Evolutionary conservation across 768 basidiomycete genomes (phyloP).

Genomic region (Hysterangium stoloniferum): DNA sequence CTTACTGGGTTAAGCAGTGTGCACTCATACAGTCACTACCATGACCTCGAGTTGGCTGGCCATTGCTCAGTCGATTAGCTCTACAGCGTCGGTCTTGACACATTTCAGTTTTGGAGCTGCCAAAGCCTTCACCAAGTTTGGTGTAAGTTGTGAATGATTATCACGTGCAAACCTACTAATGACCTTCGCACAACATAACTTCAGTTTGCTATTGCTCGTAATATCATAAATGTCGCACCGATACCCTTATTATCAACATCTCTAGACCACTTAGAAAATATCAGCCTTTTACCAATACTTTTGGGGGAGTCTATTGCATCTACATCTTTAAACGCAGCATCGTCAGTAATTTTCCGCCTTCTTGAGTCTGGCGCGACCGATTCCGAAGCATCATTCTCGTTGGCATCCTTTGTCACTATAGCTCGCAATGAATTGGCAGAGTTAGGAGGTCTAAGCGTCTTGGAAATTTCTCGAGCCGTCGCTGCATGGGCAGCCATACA

Average conservation of each 20-base stretch:
- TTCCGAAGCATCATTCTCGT: conserved; percentile 67
- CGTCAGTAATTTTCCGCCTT: conserved; percentile 59
- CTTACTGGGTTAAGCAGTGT: too few relatives aligned
- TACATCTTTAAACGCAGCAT: conserved; percentile 64
- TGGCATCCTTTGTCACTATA: conserved; percentile 70
- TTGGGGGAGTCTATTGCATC: conserved; percentile 71
- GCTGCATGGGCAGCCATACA: conserved; percentile 78
- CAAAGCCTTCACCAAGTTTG: conserved; percentile 59
- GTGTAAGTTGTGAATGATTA: conserved; percentile 37
- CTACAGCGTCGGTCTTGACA: conserved; percentile 46
- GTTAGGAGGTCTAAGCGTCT: conserved; percentile 56
- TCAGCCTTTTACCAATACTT: conserved; percentile 68
- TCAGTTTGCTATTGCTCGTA: conserved; percentile 64
- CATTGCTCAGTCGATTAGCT: background rate
- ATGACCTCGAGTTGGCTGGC: background rate
- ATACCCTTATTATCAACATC: conserved; percentile 56
- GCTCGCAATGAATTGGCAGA: conserved; percentile 73
- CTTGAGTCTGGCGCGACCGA: conserved; percentile 70
- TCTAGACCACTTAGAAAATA: conserved; percentile 55
- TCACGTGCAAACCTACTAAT: conserved; percentile 3
- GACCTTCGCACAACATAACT: conserved; percentile 3
- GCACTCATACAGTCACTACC: background rate
- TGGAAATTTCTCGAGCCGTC: conserved; percentile 60
- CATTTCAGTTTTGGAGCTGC: conserved; percentile 61
- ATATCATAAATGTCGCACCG: conserved; percentile 52